Percentiles rank a stretch among this genome's conserved stretches.
Conservation (phyloP, 352 stramenopile species). For the Globisporangium alternatum region DNA sequence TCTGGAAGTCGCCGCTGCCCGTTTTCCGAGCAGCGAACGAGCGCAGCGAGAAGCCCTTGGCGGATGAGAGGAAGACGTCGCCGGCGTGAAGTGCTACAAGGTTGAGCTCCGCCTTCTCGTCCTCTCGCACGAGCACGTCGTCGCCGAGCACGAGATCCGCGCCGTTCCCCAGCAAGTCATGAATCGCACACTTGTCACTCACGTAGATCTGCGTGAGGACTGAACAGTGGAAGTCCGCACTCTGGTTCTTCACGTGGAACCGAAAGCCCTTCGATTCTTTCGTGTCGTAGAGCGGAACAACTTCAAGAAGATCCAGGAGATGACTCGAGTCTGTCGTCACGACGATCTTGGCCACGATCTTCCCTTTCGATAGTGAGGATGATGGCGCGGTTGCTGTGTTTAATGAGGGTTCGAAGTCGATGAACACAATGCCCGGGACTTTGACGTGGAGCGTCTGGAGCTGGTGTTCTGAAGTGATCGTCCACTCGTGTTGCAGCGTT, state of each 20-base stretch:
- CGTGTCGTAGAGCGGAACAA: background rate
- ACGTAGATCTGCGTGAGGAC: constrained; percentile 7
- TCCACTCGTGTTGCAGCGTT: constrained; percentile 1
- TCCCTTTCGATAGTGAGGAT: background rate
- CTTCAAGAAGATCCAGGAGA: constrained; percentile 6
- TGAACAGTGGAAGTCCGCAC: background rate
- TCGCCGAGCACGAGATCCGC: constrained; percentile 4
- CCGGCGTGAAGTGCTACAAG: background rate
- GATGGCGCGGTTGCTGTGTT: background rate
- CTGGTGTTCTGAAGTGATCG: background rate
- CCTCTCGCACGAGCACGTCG: constrained; percentile 7
- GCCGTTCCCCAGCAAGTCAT: background rate
- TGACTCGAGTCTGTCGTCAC: constrained; percentile 4
- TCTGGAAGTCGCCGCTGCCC: constrained; percentile 1
- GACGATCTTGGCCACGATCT: constrained; percentile 2
- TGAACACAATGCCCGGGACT: background rate
- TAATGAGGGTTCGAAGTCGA: constrained; percentile 1
- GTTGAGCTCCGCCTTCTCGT: background rate
- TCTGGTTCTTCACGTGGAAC: constrained; percentile 7
- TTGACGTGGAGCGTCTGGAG: constrained; percentile 11
- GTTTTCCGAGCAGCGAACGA: background rate
- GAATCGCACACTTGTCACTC: background rate
- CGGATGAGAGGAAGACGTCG: constrained; percentile 1
- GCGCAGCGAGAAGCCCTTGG: background rate
- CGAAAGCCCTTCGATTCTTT: background rate